Conservation (phyloP, 805 yeast species). For the Jamesozyma gamospora region DNA sequence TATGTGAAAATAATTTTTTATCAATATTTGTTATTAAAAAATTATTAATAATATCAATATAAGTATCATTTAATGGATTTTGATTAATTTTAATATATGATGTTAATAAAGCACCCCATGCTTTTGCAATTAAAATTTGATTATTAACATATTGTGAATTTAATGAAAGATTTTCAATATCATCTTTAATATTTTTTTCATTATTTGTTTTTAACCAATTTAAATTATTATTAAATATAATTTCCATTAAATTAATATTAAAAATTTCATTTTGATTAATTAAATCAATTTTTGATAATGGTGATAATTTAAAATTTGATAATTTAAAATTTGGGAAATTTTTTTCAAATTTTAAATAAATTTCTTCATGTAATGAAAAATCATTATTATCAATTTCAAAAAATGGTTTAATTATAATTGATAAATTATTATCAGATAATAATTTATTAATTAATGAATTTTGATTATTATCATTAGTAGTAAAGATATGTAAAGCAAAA, state of each 20-base stretch:
- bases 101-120: conserved; percentile 70
- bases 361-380: conserved; percentile 35
- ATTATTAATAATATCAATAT: conserved; percentile 34
- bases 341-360: conserved; percentile 37
- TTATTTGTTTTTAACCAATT: conserved; percentile 33
- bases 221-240: conserved; percentile 36
- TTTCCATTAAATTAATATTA: conserved; percentile 54
- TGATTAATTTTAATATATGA: conserved; percentile 44
- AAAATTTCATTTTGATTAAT: conserved; percentile 48
- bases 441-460: conserved; percentile 35
- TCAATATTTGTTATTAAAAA: conserved; percentile 41
- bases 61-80: conserved; percentile 26
- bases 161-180: conserved; percentile 48
- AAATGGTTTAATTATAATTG: conserved; percentile 26
- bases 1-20: conserved; percentile 35
- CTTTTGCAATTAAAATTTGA: conserved; percentile 59
- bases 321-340: conserved; percentile 41
- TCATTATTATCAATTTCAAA: conserved; percentile 40
- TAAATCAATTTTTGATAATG: conserved; percentile 36
- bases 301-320: conserved; percentile 42
- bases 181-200: conserved; percentile 33
- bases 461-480: conserved; percentile 35
- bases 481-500: conserved; percentile 60
- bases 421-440: conserved; percentile 32
- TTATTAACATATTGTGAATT: conserved; percentile 55